Evolutionary conservation across 148 eudicot species (phyloP).

Genomic region (Heliamphora exappendiculata): DNA sequence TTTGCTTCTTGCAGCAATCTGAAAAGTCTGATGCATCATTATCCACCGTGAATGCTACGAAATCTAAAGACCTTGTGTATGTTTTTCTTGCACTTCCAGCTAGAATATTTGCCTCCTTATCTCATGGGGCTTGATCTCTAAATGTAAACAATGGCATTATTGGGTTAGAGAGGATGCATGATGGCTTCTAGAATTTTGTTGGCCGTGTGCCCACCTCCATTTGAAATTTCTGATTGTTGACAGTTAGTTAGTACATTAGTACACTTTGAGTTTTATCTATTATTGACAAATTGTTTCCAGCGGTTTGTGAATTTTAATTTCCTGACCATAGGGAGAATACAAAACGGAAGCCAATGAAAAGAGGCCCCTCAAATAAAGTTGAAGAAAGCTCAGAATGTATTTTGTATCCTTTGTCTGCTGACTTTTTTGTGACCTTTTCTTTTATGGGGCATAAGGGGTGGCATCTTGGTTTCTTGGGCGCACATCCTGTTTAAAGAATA

Average conservation of each 20-base stretch:
- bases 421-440: neutral
- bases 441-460: neutral
- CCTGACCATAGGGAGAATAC: slow-evolving; percentile 44
- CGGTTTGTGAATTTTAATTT: slow-evolving; percentile 7
- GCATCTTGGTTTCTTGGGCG: neutral
- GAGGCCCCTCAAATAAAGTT: slow-evolving; percentile 24
- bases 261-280: too few species aligned
- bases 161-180: neutral
- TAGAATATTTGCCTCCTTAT: neutral
- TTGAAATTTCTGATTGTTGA: too few species aligned
- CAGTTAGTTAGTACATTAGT: too few species aligned
- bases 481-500: neutral
- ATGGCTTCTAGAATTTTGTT: neutral
- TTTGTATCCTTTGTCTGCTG: slow-evolving; percentile 46
- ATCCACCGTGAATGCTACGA: slow-evolving; percentile 26
- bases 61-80: slow-evolving; percentile 45
- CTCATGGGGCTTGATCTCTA: neutral
- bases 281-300: too few species aligned
- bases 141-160: neutral
- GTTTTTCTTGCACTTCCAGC: slow-evolving; percentile 18
- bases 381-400: slow-evolving; percentile 42
- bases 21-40: slow-evolving; percentile 32
- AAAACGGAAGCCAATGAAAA: slow-evolving; percentile 29
- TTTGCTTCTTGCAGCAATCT: slow-evolving; percentile 27
- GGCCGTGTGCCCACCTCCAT: too few species aligned